phyloP scores from a whole-genome alignment of 345 rosid species.

The Heritiera littoralis region DNA sequence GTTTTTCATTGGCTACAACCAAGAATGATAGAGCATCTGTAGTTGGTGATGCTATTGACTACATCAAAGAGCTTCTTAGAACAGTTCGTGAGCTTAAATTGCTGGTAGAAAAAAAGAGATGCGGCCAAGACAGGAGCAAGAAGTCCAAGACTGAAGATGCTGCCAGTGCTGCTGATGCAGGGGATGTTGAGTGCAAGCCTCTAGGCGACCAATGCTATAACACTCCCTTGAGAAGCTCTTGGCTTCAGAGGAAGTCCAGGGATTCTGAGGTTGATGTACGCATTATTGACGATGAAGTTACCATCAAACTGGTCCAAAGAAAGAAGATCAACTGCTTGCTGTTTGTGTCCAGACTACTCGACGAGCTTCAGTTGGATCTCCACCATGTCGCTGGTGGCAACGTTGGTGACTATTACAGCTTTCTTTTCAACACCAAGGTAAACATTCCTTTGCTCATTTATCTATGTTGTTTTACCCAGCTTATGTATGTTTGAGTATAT shows the following conservation, averaged over 20 bases:
- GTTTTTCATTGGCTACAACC: neutral
- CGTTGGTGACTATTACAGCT: conserved; percentile 73
- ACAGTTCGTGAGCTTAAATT: conserved; percentile 70
- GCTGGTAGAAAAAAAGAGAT: conserved; percentile 70
- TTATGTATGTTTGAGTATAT: neutral
- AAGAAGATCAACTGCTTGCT: conserved; percentile 83
- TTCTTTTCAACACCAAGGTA: conserved; percentile 82
- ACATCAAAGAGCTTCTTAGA: conserved; percentile 71
- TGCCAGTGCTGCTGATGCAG: conserved; percentile 30
- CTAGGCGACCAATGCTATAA: conserved; percentile 47
- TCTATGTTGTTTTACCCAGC: neutral
- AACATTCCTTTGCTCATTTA: neutral
- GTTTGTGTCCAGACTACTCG: conserved; percentile 66
- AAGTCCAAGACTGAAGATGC: conserved; percentile 39
- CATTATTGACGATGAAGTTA: conserved; percentile 78
- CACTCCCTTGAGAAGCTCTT: conserved; percentile 64
- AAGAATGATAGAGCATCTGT: conserved; percentile 81
- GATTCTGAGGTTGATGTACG: conserved; percentile 85
- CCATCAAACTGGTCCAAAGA: conserved; percentile 73
- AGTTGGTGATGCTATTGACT: conserved; percentile 78
- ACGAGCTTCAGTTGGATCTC: conserved; percentile 76
- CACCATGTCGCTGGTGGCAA: conserved; percentile 89
- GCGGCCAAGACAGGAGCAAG: conserved; percentile 58
- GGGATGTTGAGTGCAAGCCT: conserved; percentile 50
- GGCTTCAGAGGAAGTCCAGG: conserved; percentile 86